Conservation (phyloP, 192 early-diverging fungal species). For the Linderina pennispora region DNA sequence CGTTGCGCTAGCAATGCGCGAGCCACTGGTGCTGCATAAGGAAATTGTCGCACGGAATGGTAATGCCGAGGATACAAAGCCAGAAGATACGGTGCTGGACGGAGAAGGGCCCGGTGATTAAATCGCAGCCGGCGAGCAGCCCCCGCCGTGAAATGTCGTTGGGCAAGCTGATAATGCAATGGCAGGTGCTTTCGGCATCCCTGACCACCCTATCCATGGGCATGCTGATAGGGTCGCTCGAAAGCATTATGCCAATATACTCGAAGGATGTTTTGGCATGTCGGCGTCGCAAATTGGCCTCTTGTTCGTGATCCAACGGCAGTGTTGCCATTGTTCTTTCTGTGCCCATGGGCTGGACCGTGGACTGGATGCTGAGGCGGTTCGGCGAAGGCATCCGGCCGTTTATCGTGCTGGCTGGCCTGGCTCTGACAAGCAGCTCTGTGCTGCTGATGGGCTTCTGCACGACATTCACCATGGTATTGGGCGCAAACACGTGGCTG, state of each 20-base stretch:
- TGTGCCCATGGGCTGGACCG: conserved; percentile 14
- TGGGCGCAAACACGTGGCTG: conserved; percentile 17
- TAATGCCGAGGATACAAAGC: no score
- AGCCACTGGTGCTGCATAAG: conserved; percentile 21
- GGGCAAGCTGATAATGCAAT: conserved; percentile 29
- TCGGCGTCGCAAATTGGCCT: conserved; percentile 26
- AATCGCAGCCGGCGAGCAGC: neutral
- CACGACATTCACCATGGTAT: conserved; percentile 18
- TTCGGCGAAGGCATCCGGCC: conserved; percentile 20
- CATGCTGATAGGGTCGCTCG: conserved; percentile 23
- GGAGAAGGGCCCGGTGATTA: neutral
- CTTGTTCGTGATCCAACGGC: conserved; percentile 30
- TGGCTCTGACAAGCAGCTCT: conserved; percentile 15
- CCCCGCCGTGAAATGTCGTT: no score
- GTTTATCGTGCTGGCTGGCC: conserved; percentile 17
- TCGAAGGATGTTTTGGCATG: conserved; percentile 25
- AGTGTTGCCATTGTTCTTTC: conserved; percentile 22
- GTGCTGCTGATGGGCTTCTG: conserved; percentile 22
- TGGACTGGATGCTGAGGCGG: conserved; percentile 20
- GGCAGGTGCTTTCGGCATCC: conserved; percentile 36
- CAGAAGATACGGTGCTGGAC: no score
- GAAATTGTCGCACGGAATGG: conserved; percentile 1
- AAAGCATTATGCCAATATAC: conserved; percentile 23
- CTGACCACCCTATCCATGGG: conserved; percentile 21
- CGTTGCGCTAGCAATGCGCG: conserved; percentile 20